Conservation (phyloP, 2,329 filamentous ascomycete species). For the Fusarium pininemorale region DNA sequence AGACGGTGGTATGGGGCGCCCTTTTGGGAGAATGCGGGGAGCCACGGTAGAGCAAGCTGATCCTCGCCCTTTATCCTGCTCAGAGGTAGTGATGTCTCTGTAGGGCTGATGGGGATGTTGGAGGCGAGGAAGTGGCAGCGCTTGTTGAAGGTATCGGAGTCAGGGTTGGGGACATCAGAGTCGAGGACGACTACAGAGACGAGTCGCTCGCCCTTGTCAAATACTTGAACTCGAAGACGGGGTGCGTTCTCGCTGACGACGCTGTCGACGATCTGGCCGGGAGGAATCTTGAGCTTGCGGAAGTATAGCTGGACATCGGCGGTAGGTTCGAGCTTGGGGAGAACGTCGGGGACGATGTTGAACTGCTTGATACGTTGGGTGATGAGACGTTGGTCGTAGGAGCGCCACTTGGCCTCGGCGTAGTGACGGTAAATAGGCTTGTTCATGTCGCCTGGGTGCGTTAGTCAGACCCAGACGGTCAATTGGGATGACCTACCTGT, state of each 20-base stretch:
- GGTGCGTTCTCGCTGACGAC: conserved; percentile 77
- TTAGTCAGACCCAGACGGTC: not conserved
- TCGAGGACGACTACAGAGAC: conserved; percentile 89
- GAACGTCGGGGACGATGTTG: conserved; percentile 86
- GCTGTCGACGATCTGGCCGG: conserved; percentile 82
- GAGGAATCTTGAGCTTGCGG: conserved; percentile 72
- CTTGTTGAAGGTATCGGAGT: conserved; percentile 78
- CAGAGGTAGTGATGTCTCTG: conserved; percentile 71
- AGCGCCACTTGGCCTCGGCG: conserved; percentile 86
- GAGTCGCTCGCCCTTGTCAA: conserved; percentile 81
- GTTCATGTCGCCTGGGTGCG: conserved; percentile 81
- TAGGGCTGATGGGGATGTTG: conserved; percentile 64
- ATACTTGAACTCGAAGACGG: conserved; percentile 83
- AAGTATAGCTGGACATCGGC: conserved; percentile 87
- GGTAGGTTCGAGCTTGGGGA: conserved; percentile 80
- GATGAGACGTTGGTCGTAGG: conserved; percentile 81
- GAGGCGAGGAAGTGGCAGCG: conserved; percentile 88
- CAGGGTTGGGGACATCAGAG: conserved; percentile 84
- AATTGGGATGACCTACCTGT: conserved; percentile 64
- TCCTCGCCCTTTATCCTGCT: conserved; percentile 65
- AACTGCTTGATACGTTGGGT: conserved; percentile 88
- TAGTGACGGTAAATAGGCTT: conserved; percentile 96
- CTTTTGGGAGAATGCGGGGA: conserved; percentile 87
- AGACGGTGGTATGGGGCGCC: conserved; percentile 92
- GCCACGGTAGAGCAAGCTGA: conserved; percentile 81